These are phyloP conservation scores for Lasiosphaeria hispida DNA, from an alignment of 495 filamentous ascomycete species.

Conservation along the genomic window DNA sequence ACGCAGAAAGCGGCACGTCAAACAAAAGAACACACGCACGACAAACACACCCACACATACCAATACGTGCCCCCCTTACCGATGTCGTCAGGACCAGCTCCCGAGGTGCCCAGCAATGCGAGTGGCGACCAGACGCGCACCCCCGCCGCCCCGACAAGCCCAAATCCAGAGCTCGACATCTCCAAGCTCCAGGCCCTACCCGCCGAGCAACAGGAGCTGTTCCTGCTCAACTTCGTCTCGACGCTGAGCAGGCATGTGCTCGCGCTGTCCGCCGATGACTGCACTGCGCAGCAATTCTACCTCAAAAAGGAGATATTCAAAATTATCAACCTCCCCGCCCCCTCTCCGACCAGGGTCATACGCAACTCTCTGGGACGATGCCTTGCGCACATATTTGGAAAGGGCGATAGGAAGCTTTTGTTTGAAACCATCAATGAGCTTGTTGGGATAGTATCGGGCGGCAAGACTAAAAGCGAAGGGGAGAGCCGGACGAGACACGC, in stretches of 20 bases:
- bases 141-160: slow-evolving; percentile 33
- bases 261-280: slow-evolving; percentile 67
- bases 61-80: not conserved
- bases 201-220: slow-evolving; percentile 93
- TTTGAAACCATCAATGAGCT: slow-evolving; percentile 94
- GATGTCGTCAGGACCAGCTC: slow-evolving; percentile 17
- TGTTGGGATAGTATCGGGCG: slow-evolving; percentile 66
- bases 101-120: slow-evolving; percentile 24
- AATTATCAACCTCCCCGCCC: slow-evolving; percentile 81
- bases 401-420: slow-evolving; percentile 85
- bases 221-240: slow-evolving; percentile 84
- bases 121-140: slow-evolving; percentile 25
- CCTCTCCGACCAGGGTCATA: slow-evolving; percentile 82
- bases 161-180: slow-evolving; percentile 73
- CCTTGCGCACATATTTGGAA: slow-evolving; percentile 78
- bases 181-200: slow-evolving; percentile 84
- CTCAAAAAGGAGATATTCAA: slow-evolving; percentile 89
- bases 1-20: too few relatives aligned
- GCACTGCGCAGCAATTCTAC: slow-evolving; percentile 81
- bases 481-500: slow-evolving; percentile 70
- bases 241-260: slow-evolving; percentile 79
- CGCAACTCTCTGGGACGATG: slow-evolving; percentile 83
- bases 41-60: not conserved
- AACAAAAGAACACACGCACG: not conserved
- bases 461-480: slow-evolving; percentile 76